Conservation (phyloP, 1,284 basidiomycete genomes). For the Marasmius tenuissimus region DNA sequence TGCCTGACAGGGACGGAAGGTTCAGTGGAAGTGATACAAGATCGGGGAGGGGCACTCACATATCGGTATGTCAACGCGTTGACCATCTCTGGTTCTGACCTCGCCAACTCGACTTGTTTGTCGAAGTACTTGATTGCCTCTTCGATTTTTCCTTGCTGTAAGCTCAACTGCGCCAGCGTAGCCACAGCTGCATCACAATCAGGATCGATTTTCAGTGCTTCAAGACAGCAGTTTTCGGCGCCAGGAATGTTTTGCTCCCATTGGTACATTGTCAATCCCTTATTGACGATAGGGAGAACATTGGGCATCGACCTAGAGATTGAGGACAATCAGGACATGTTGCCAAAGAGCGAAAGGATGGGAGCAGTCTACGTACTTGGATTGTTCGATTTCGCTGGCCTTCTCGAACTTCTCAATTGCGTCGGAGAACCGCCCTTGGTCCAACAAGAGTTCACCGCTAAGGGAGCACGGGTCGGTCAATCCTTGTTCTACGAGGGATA, state of each 20-base stretch:
- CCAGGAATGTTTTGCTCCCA: slow-evolving; percentile 89
- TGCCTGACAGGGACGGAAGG: slow-evolving; percentile 47
- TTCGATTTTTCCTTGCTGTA: slow-evolving; percentile 91
- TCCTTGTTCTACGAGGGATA: neutral
- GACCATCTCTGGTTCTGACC: slow-evolving; percentile 89
- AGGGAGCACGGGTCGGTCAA: neutral
- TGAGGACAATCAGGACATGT: slow-evolving; percentile 1
- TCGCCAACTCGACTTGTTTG: slow-evolving; percentile 81
- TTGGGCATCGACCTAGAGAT: slow-evolving; percentile 62
- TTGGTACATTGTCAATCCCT: slow-evolving; percentile 94
- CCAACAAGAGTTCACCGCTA: slow-evolving; percentile 93
- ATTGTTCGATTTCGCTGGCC: slow-evolving; percentile 87
- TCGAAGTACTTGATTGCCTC: slow-evolving; percentile 89
- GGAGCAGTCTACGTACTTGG: slow-evolving; percentile 50
- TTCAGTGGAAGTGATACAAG: slow-evolving; percentile 7
- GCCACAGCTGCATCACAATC: slow-evolving; percentile 98
- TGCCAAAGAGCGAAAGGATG: neutral
- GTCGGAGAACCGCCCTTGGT: slow-evolving; percentile 89
- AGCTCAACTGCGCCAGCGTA: slow-evolving; percentile 89
- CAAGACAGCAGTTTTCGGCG: slow-evolving; percentile 84
- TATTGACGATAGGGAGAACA: slow-evolving; percentile 96
- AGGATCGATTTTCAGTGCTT: slow-evolving; percentile 86
- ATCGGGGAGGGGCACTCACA: slow-evolving; percentile 39
- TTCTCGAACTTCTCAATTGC: slow-evolving; percentile 95
- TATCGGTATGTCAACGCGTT: slow-evolving; percentile 89